phyloP scores from a whole-genome alignment of 2,329 filamentous ascomycete genomes.

The Penicillium glabrum region DNA sequence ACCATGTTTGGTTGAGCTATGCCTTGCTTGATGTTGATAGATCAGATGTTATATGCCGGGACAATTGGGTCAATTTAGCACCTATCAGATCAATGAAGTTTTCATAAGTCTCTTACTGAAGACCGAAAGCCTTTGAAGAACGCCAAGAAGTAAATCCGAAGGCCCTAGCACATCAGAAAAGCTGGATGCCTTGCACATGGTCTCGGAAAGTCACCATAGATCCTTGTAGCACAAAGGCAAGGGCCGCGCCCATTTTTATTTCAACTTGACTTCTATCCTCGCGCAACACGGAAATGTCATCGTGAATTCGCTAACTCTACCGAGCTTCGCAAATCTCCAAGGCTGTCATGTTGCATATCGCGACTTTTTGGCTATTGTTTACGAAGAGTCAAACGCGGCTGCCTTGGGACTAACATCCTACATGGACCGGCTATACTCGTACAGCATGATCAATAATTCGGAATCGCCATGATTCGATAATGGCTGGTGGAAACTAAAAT shows the following conservation, averaged over 20 bases:
- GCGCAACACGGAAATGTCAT: slow-evolving; percentile 1
- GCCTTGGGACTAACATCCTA: neutral
- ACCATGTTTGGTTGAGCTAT: too few relatives aligned
- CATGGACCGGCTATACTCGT: slow-evolving; percentile 2
- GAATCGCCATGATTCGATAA: slow-evolving; percentile 17
- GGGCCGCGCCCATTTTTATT: slow-evolving; percentile 4
- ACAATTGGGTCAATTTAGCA: too few relatives aligned
- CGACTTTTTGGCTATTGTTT: neutral
- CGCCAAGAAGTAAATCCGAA: neutral
- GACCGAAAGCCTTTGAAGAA: neutral
- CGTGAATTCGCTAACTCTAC: neutral
- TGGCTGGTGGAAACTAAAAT: slow-evolving; percentile 10
- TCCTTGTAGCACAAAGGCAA: slow-evolving; percentile 18
- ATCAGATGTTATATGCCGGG: neutral
- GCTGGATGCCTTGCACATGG: neutral
- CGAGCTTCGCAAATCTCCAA: neutral
- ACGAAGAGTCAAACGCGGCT: neutral
- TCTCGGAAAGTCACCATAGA: slow-evolving; percentile 8
- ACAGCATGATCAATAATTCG: slow-evolving; percentile 9
- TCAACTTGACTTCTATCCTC: slow-evolving; percentile 3
- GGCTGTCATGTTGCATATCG: neutral
- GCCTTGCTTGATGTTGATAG: too few relatives aligned
- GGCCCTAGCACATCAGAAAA: slow-evolving; percentile 7
- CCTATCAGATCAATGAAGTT: too few relatives aligned
- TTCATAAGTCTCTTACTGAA: too few relatives aligned